Base-by-base conservation (phyloP, 805 yeast genomes). In the Suhomyces prunicola region DNA sequence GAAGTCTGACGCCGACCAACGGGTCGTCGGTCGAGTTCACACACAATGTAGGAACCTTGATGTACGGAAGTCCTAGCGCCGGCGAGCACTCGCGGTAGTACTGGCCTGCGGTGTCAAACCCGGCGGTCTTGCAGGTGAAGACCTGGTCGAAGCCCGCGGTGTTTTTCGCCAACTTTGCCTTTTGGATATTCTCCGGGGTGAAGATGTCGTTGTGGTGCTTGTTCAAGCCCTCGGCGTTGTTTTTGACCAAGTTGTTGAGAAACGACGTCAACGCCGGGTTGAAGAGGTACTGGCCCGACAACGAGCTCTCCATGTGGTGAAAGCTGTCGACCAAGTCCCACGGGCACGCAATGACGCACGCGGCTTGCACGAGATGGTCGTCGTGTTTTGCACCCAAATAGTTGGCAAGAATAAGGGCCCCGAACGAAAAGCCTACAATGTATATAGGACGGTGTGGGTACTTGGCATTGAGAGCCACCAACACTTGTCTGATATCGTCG, bases 381-480 rank as follows among this genome's bases (percentile, higher is more conserved):
- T 70, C 69, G n/a, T 73, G 62, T 4, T 48, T 46, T 22, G 58
- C 86, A 8, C 91, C 93, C 19, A 89, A 64, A 66, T 84, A 89
- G 63, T 89, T 90, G 27, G 87, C 78, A 54, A 88, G 72, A 31
- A 89, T 77, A 2, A 85, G 78, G 0, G 87, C 92, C 2, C 96
- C 96, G 50, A 89, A 77, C n/a, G 92, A 86, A 62, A 85, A 86
- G 2, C 96, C 96, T n/a, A 82, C 83, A 31, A 85, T 78, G 53
- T 87, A 81, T 22, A 81, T 73, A n/a, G 89, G 81, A 50, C 85
- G 71, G 49, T 77, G 70, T 1, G 96, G 93, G 63, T 76, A 86
- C 47, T 71, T 64, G 44, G 55, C 53, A 42, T 77, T 72, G 58
- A 89, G 67, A 31, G 79, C 78, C 48, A 76, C 68, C 50, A 89